These are phyloP conservation scores for Cardiospermum halicacabum DNA, from an alignment of 345 rosid genomes.

Conservation along the genomic window DNA sequence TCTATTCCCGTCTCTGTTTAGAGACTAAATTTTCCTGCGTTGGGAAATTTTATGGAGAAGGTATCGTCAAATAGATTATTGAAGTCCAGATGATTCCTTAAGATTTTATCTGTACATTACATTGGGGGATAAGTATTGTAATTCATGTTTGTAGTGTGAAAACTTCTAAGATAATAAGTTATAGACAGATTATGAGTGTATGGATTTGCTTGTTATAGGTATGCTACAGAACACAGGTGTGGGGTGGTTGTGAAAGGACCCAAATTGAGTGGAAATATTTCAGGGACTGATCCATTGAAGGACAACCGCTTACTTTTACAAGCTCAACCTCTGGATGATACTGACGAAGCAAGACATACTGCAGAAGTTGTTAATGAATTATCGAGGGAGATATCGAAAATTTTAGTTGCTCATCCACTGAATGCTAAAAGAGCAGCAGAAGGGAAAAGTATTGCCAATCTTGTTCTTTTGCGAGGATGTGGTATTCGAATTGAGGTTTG, in stretches of 20 bases:
- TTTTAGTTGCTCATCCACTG: constrained; percentile 67
- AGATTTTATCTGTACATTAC: too few relatives aligned
- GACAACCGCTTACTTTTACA: constrained; percentile 78
- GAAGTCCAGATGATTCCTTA: too few relatives aligned
- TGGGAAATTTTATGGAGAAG: too few relatives aligned
- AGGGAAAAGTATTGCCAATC: constrained; percentile 80
- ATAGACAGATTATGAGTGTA: not conserved
- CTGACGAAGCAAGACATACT: constrained; percentile 83
- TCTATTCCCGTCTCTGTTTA: too few relatives aligned
- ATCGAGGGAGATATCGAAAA: constrained; percentile 70
- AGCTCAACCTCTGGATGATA: constrained; percentile 72
- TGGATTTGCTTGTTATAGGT: constrained; percentile 41
- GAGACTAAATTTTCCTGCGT: too few relatives aligned
- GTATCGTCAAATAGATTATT: too few relatives aligned
- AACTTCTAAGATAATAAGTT: constrained; percentile 1
- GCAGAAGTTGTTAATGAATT: constrained; percentile 80
- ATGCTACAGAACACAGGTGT: constrained; percentile 96
- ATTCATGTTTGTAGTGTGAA: too few relatives aligned
- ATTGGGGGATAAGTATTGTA: too few relatives aligned
- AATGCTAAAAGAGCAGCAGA: constrained; percentile 66
- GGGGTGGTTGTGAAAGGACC: constrained; percentile 98
- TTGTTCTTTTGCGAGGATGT: constrained; percentile 91
- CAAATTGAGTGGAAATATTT: constrained; percentile 83
- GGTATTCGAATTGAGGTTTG: constrained; percentile 92
- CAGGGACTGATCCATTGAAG: constrained; percentile 94